Evolutionary conservation across 2,329 filamentous ascomycete genomes (phyloP).

Genomic region (Cytospora chrysosperma): DNA sequence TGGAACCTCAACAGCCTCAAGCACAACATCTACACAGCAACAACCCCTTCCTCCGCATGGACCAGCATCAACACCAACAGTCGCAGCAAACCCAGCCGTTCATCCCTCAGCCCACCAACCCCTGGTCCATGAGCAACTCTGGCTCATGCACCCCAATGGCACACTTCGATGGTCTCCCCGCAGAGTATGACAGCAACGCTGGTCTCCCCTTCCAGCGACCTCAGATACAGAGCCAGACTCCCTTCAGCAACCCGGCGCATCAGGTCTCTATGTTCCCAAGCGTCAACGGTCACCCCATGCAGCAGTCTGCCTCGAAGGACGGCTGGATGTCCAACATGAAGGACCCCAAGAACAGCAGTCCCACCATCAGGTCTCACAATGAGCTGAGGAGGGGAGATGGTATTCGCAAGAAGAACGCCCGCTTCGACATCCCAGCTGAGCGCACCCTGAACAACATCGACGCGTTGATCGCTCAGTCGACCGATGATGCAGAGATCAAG

Average conservation of each 20-base stretch:
- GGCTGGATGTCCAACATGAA: constrained; percentile 50
- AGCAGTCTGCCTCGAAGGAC: constrained; percentile 58
- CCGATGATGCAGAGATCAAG: constrained; percentile 90
- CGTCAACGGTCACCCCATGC: constrained; percentile 48
- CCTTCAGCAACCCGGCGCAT: constrained; percentile 53
- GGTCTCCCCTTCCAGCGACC: constrained; percentile 50
- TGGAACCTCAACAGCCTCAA: constrained; percentile 33
- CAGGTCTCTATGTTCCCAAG: constrained; percentile 55
- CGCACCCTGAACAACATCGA: constrained; percentile 95
- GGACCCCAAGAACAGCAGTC: constrained; percentile 62
- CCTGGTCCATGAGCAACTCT: constrained; percentile 67
- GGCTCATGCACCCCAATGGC: constrained; percentile 74
- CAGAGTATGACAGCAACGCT: constrained; percentile 53
- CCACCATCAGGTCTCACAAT: constrained; percentile 71
- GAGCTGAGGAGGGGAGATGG: constrained; percentile 78
- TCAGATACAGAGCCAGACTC: constrained; percentile 51
- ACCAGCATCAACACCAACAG: constrained; percentile 44
- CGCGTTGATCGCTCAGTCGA: constrained; percentile 82
- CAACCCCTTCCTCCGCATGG: constrained; percentile 68
- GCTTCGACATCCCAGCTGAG: constrained; percentile 93
- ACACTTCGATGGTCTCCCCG: constrained; percentile 62
- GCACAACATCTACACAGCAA: constrained; percentile 41
- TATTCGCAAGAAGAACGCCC: constrained; percentile 97
- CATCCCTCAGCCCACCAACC: constrained; percentile 41
- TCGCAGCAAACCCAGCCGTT: constrained; percentile 39